A percentile compares a stretch with the other conserved stretches of the same genome.
Conservation (phyloP, 2,329 filamentous ascomycete species). For the Hypoxylon sp. region DNA sequence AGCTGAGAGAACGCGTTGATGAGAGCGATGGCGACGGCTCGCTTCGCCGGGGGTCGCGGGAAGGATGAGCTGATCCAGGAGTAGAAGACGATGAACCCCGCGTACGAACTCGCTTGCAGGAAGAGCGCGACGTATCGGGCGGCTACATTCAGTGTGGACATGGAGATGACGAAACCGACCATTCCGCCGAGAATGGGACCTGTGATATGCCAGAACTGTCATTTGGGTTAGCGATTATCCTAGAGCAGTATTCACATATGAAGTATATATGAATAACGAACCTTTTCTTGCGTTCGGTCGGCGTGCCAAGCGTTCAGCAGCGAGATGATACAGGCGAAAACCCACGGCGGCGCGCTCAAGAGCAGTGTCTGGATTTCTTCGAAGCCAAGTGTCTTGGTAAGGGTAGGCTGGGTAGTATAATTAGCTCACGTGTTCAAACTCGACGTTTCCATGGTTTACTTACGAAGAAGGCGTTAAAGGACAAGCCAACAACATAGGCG, state of each 20-base stretch:
- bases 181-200: slow-evolving; percentile 62
- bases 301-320: slow-evolving; percentile 64
- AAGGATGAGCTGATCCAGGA: slow-evolving; percentile 67
- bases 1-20: slow-evolving; percentile 67
- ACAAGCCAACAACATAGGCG: slow-evolving; percentile 66
- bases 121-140: slow-evolving; percentile 69
- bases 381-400: slow-evolving; percentile 63
- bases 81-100: slow-evolving; percentile 66
- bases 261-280: slow-evolving; percentile 39
- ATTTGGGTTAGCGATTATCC: slow-evolving; percentile 6
- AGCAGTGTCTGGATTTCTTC: slow-evolving; percentile 61
- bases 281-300: slow-evolving; percentile 63
- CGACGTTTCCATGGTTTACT: slow-evolving; percentile 41
- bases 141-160: slow-evolving; percentile 63
- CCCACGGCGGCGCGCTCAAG: slow-evolving; percentile 66
- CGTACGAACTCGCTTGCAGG: slow-evolving; percentile 65
- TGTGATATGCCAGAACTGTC: slow-evolving; percentile 65
- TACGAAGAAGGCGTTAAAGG: slow-evolving; percentile 66
- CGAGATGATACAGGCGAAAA: slow-evolving; percentile 66
- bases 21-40: slow-evolving; percentile 67
- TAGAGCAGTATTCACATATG: not conserved
- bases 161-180: slow-evolving; percentile 66
- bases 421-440: slow-evolving; percentile 31
- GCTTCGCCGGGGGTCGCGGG: slow-evolving; percentile 67
- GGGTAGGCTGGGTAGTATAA: slow-evolving; percentile 50